Conservation (phyloP, 1,284 basidiomycete genomes). For the Pseudozyma thailandica region DNA sequence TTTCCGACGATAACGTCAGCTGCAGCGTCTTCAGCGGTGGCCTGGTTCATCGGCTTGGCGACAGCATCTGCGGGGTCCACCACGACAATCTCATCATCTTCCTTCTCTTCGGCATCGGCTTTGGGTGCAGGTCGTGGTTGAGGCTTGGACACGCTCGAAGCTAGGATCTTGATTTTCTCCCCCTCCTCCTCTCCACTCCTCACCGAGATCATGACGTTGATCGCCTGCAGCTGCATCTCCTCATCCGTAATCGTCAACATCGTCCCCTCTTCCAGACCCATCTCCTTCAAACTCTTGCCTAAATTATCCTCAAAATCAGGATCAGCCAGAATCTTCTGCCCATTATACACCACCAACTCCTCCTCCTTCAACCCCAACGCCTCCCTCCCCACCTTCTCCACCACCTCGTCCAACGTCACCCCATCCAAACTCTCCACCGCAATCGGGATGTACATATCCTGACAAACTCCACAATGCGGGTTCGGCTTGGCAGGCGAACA, state of each 20-base stretch:
- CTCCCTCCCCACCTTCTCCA: conserved; percentile 72
- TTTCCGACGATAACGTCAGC: conserved; percentile 8
- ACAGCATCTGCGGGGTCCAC: background rate
- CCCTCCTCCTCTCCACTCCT: background rate
- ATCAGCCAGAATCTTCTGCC: conserved; percentile 81
- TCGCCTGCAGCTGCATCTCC: conserved; percentile 70
- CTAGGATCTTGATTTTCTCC: conserved; percentile 13
- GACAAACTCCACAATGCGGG: conserved; percentile 79
- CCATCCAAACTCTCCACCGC: conserved; percentile 74
- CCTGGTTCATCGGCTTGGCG: background rate
- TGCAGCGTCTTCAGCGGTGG: background rate
- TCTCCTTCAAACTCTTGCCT: conserved; percentile 77
- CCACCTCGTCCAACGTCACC: conserved; percentile 78
- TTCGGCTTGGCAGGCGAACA: conserved; percentile 43
- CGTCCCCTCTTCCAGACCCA: conserved; percentile 77
- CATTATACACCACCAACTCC: conserved; percentile 74
- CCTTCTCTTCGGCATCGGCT: background rate
- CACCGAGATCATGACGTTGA: conserved; percentile 53
- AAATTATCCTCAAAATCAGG: conserved; percentile 89
- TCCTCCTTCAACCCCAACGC: conserved; percentile 69
- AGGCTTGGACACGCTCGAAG: conserved; percentile 9
- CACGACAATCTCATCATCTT: conserved; percentile 12
- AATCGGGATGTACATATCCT: conserved; percentile 82
- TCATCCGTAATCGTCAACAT: conserved; percentile 89
- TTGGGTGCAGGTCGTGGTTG: background rate